phyloP scores from a whole-genome alignment of 1,139 yeast species.

The Pichia sp. region DNA sequence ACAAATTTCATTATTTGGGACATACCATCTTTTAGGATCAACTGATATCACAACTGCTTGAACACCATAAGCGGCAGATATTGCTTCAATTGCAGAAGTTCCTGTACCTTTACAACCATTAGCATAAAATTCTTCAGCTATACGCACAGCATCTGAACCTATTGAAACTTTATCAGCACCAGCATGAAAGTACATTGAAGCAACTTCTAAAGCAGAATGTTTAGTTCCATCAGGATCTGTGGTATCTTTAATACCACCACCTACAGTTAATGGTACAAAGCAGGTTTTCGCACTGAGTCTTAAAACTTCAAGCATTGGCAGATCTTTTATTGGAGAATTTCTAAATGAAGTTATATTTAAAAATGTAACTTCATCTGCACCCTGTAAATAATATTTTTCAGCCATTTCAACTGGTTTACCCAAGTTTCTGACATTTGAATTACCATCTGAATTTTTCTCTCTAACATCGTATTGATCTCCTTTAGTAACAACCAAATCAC shows the following conservation, averaged over 20 bases:
- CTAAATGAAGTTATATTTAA: slow-evolving; percentile 91
- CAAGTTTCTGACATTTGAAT: slow-evolving; percentile 61
- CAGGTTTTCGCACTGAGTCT: slow-evolving; percentile 78
- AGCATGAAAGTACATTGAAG: slow-evolving; percentile 81
- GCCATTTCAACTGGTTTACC: slow-evolving; percentile 97
- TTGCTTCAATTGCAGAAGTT: slow-evolving; percentile 80
- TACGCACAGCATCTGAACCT: slow-evolving; percentile 92
- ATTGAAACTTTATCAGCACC: slow-evolving; percentile 98
- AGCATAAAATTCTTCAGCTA: slow-evolving; percentile 75
- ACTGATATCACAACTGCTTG: slow-evolving; percentile 97
- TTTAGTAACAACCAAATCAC: slow-evolving; percentile 88
- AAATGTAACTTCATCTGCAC: slow-evolving; percentile 95
- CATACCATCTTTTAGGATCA: slow-evolving; percentile 85
- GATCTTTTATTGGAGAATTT: slow-evolving; percentile 82
- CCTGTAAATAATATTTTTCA: slow-evolving; percentile 79
- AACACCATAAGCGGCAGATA: slow-evolving; percentile 83
- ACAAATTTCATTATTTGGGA: slow-evolving; percentile 51
- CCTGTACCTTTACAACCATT: slow-evolving; percentile 57
- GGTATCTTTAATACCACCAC: slow-evolving; percentile 93
- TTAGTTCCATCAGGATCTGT: slow-evolving; percentile 71
- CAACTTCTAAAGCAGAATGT: slow-evolving; percentile 83
- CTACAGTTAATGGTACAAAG: slow-evolving; percentile 94
- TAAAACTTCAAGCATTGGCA: slow-evolving; percentile 91
- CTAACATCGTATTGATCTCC: slow-evolving; percentile 98
- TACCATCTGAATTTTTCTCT: slow-evolving; percentile 47